Conservation (phyloP, 768 basidiomycete genomes). For the Phaffia tasmanica region DNA sequence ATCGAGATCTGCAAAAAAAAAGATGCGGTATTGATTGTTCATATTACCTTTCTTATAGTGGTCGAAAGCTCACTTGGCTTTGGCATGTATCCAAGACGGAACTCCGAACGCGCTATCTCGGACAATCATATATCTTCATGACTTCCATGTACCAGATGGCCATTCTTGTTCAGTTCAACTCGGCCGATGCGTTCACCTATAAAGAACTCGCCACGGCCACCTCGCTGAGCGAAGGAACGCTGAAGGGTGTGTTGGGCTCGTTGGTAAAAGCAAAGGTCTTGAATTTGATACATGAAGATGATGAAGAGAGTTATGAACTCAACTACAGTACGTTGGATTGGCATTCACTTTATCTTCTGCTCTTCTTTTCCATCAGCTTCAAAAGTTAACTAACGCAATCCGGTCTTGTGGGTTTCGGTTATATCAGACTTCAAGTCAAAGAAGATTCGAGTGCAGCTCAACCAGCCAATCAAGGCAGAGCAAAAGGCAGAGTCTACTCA, state of each 20-base stretch:
- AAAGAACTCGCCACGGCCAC: conserved; percentile 72
- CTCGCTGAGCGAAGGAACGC: conserved; percentile 15
- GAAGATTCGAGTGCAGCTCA: conserved; percentile 85
- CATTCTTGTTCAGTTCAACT: conserved; percentile 88
- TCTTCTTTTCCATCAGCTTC: neutral
- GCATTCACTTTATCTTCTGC: neutral
- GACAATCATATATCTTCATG: conserved; percentile 92
- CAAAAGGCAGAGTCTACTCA: conserved; percentile 80
- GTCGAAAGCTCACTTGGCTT: conserved; percentile 90
- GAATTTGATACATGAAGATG: conserved; percentile 20
- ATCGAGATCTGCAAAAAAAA: no score
- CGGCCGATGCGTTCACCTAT: conserved; percentile 69
- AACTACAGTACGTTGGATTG: conserved; percentile 20
- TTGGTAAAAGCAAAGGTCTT: conserved; percentile 25
- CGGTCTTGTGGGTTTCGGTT: neutral
- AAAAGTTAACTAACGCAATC: neutral
- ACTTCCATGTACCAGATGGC: conserved; percentile 91
- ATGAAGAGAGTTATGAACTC: conserved; percentile 26
- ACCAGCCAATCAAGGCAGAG: conserved; percentile 86
- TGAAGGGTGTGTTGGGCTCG: conserved; percentile 5
- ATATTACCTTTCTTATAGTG: conserved; percentile 35
- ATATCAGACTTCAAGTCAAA: conserved; percentile 71
- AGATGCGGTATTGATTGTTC: neutral
- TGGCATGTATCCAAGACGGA: conserved; percentile 99
- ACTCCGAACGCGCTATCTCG: conserved; percentile 79